These are phyloP conservation scores for Pochonia chlamydosporia DNA, from an alignment of 2,329 filamentous ascomycete genomes.

Conservation along the genomic window DNA sequence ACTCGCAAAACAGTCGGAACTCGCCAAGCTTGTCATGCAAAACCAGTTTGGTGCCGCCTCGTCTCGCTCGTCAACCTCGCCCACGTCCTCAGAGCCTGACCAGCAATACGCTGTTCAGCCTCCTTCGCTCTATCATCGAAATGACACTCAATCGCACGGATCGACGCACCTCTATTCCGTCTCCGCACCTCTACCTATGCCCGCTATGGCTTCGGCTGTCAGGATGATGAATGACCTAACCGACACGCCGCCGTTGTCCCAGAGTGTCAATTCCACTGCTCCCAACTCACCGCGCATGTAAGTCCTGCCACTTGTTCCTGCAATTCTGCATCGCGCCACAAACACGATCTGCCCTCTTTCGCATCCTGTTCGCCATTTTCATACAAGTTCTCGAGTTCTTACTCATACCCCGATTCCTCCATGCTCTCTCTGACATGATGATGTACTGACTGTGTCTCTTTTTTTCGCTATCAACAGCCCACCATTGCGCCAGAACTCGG, in stretches of 20 bases:
- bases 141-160: slow-evolving; percentile 17
- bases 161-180: slow-evolving; percentile 8
- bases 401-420: too few relatives aligned
- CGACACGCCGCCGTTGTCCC: slow-evolving; percentile 50
- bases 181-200: slow-evolving; percentile 19
- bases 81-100: slow-evolving; percentile 23
- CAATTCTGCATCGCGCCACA: background rate
- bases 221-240: slow-evolving; percentile 38
- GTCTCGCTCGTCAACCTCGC: slow-evolving; percentile 20
- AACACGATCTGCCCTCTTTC: too few relatives aligned
- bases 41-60: slow-evolving; percentile 30
- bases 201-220: slow-evolving; percentile 35
- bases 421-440: background rate
- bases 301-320: slow-evolving; percentile 20
- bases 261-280: slow-evolving; percentile 53
- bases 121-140: slow-evolving; percentile 23
- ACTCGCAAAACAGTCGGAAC: slow-evolving; percentile 34
- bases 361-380: background rate
- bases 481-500: slow-evolving; percentile 67
- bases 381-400: too few relatives aligned
- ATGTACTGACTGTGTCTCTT: background rate
- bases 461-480: slow-evolving; percentile 40
- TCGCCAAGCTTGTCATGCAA: slow-evolving; percentile 42
- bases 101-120: slow-evolving; percentile 26
- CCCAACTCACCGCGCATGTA: slow-evolving; percentile 54